These are phyloP conservation scores for Yamadazyma atlantica DNA, from an alignment of 1,139 yeast genomes.

Conservation along the genomic window DNA sequence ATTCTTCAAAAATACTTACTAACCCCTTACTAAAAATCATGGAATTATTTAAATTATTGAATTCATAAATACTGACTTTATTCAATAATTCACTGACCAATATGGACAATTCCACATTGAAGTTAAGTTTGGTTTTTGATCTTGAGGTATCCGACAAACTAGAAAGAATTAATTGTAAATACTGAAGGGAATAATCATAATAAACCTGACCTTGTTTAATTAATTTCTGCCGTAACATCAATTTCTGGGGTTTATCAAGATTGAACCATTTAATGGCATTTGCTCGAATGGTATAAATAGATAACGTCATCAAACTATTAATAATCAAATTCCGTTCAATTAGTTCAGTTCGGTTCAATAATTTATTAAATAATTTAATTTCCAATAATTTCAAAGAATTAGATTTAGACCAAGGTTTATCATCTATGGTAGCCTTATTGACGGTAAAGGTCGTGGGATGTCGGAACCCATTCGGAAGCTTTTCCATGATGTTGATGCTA, in stretches of 20 bases:
- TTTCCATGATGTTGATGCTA: neutral
- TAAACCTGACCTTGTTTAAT: conserved; percentile 18
- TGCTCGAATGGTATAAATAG: conserved; percentile 20
- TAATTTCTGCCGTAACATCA: conserved; percentile 14
- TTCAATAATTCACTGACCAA: conserved; percentile 25
- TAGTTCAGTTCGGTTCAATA: conserved; percentile 10
- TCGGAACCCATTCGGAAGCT: conserved; percentile 1
- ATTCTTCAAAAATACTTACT: conserved; percentile 21
- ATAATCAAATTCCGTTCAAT: conserved; percentile 13
- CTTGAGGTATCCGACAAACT: neutral
- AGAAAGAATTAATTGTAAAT: conserved; percentile 15
- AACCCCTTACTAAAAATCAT: conserved; percentile 27
- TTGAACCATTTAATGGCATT: conserved; percentile 22
- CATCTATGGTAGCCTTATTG: neutral
- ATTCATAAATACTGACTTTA: conserved; percentile 26
- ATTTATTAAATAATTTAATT: conserved; percentile 9
- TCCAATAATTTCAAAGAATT: conserved; percentile 9
- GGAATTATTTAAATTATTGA: conserved; percentile 19
- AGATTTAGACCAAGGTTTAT: conserved; percentile 1
- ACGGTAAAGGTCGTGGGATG: neutral
- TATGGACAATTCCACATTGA: conserved; percentile 22
- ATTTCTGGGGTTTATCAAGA: conserved; percentile 6
- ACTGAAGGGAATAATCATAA: conserved; percentile 22
- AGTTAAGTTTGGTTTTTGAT: conserved; percentile 15
- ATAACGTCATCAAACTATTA: conserved; percentile 19